phyloP scores from a whole-genome alignment of 306 rosid species.

The Ormosia semicastrata region DNA sequence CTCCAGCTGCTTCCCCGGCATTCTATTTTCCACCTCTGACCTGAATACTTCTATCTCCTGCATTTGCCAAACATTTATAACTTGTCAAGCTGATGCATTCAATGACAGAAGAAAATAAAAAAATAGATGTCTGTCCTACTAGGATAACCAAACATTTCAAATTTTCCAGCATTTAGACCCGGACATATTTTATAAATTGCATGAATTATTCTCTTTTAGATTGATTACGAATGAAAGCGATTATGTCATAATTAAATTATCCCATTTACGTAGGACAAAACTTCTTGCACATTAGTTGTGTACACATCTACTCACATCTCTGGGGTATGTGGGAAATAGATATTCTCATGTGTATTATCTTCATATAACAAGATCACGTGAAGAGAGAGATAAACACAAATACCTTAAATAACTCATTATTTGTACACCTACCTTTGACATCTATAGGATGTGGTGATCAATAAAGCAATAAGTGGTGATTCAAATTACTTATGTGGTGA shows the following conservation, averaged over 20 bases:
- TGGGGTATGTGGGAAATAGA: no score
- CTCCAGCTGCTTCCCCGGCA: constrained; percentile 59
- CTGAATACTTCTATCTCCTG: constrained; percentile 95
- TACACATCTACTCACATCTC: no score
- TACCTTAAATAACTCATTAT: no score
- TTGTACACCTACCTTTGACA: no score
- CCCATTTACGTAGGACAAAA: not conserved
- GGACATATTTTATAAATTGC: not conserved
- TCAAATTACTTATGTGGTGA: no score
- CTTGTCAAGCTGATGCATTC: not conserved
- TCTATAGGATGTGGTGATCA: no score
- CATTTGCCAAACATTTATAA: constrained; percentile 21
- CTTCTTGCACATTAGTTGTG: no score
- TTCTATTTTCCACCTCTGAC: constrained; percentile 84
- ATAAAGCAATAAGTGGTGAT: no score
- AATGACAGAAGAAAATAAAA: not conserved
- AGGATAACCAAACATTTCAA: not conserved
- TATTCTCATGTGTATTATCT: no score
- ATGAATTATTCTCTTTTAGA: not conserved
- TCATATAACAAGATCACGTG: no score
- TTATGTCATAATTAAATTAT: not conserved
- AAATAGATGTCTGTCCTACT: not conserved
- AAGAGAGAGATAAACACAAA: no score
- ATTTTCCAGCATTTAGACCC: not conserved
- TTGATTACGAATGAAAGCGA: not conserved